Evolutionary conservation across 2,329 filamentous ascomycete species (phyloP).

Genomic region (Aspergillus intermedius): DNA sequence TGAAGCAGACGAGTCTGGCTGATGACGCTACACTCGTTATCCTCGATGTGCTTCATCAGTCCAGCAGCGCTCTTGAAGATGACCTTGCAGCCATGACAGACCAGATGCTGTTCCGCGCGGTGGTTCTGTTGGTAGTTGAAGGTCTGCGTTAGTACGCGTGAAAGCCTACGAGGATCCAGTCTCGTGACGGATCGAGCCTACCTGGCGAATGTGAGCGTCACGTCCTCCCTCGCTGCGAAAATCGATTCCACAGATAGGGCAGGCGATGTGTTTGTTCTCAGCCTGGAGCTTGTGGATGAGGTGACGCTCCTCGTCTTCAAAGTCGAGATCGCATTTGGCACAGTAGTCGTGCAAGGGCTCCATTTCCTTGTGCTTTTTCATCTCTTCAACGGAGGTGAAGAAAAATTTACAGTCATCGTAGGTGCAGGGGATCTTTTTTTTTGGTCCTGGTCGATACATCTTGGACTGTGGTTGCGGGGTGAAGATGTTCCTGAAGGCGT

Average conservation of each 20-base stretch:
- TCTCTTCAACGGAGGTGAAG: slow-evolving; percentile 41
- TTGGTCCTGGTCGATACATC: slow-evolving; percentile 5
- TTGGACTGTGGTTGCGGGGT: neutral
- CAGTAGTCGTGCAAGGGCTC: slow-evolving; percentile 37
- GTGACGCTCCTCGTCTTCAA: slow-evolving; percentile 38
- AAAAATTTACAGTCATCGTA: slow-evolving; percentile 39
- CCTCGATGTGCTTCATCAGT: slow-evolving; percentile 51
- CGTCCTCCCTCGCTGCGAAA: slow-evolving; percentile 49
- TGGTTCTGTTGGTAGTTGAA: slow-evolving; percentile 37
- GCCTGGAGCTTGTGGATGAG: slow-evolving; percentile 45
- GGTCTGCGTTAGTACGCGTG: neutral
- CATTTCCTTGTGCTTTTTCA: slow-evolving; percentile 47
- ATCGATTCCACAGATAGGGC: slow-evolving; percentile 51
- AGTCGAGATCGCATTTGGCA: slow-evolving; percentile 40
- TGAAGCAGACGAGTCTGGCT: slow-evolving; percentile 37
- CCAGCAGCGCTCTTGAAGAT: slow-evolving; percentile 44
- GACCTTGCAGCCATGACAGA: slow-evolving; percentile 43
- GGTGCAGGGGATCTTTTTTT: slow-evolving; percentile 37
- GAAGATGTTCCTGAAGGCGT: neutral
- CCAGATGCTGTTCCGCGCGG: slow-evolving; percentile 43
- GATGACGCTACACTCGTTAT: slow-evolving; percentile 44
- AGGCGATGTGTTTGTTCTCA: slow-evolving; percentile 44
- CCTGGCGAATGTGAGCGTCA: slow-evolving; percentile 46
- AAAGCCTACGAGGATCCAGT: neutral
- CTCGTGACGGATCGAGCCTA: slow-evolving; percentile 22